Evolutionary conservation across 2,329 filamentous ascomycete species (phyloP).

Genomic region (Bipolaris zeicola): DNA sequence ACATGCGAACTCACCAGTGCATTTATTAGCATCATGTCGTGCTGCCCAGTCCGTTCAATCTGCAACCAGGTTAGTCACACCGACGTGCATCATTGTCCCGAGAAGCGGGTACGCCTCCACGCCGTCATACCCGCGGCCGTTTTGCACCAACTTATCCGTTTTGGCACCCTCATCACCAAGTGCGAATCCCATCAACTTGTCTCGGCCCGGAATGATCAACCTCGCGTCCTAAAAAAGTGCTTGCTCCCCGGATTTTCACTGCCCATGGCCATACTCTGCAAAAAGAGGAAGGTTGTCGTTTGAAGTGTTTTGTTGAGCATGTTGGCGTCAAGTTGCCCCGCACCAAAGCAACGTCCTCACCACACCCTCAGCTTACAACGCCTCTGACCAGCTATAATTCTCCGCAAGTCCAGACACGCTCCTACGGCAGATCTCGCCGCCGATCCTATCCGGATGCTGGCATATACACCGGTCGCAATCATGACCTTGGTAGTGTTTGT

Average conservation of each 20-base stretch:
- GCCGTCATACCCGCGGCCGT: conserved; percentile 35
- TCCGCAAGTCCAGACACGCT: conserved; percentile 35
- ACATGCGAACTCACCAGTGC: conserved; percentile 10
- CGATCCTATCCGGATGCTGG: conserved; percentile 28
- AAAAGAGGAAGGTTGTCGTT: neutral
- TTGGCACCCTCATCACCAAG: conserved; percentile 4
- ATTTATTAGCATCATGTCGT: conserved; percentile 34
- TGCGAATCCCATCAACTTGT: conserved; percentile 9
- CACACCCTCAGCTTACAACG: conserved; percentile 22
- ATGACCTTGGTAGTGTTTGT: conserved; percentile 6
- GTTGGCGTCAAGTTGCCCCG: conserved; percentile 17
- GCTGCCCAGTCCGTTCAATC: conserved; percentile 43
- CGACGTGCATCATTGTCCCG: conserved; percentile 23
- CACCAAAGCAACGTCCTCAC: conserved; percentile 14
- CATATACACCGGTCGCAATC: conserved; percentile 9
- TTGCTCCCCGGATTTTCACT: neutral
- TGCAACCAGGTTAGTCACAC: conserved; percentile 27
- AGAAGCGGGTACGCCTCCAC: conserved; percentile 30
- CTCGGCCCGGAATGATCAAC: conserved; percentile 8
- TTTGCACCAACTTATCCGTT: conserved; percentile 13
- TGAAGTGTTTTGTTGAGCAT: neutral
- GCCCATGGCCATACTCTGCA: neutral
- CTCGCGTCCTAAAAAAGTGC: conserved; percentile 1
- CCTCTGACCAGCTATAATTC: conserved; percentile 17
- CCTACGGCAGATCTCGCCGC: conserved; percentile 30